Percentiles rank a stretch among this genome's conserved stretches.
These are phyloP conservation scores for Oryza nivara DNA, from an alignment of 176 grass and related monocot genomes.

Conservation along the genomic window DNA sequence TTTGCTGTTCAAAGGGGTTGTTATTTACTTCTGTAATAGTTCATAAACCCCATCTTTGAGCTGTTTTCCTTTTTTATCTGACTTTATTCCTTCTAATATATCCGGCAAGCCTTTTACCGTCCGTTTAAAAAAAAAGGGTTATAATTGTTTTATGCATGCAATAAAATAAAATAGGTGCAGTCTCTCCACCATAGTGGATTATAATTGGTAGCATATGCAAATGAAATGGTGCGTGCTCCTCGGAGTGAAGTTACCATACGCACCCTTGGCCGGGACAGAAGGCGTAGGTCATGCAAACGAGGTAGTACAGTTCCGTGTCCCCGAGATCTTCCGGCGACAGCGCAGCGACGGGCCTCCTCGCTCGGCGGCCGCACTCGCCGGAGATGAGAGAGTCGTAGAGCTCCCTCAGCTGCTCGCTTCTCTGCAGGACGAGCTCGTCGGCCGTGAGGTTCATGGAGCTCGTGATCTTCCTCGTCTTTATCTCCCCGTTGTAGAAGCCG, in stretches of 20 bases:
- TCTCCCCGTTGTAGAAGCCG: slow-evolving; percentile 94
- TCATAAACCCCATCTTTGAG: too few species aligned
- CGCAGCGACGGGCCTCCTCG: slow-evolving; percentile 54
- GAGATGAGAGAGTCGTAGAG: slow-evolving; percentile 71
- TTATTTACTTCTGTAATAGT: too few species aligned
- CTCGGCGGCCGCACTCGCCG: slow-evolving; percentile 62
- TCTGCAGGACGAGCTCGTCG: slow-evolving; percentile 66
- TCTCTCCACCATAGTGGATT: too few species aligned
- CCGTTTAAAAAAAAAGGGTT: too few species aligned
- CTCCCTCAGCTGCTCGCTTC: slow-evolving; percentile 80
- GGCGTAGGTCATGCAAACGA: slow-evolving; percentile 90
- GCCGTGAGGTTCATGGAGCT: slow-evolving; percentile 56
- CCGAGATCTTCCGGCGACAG: slow-evolving; percentile 85
- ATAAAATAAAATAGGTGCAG: too few species aligned
- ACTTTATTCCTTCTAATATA: too few species aligned
- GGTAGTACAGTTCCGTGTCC: slow-evolving; percentile 84
- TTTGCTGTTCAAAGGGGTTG: too few species aligned
- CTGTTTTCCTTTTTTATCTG: too few species aligned
- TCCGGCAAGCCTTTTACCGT: too few species aligned
- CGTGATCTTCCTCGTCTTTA: slow-evolving; percentile 85
- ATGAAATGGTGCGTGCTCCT: not conserved
- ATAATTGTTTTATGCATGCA: too few species aligned
- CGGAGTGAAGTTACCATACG: not conserved
- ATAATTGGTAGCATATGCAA: too few species aligned
- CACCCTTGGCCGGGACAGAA: slow-evolving; percentile 78